A percentile compares a stretch with the other conserved stretches of the same genome.
These are phyloP conservation scores for Aquanectria penicillioides DNA, from an alignment of 2,329 filamentous ascomycete genomes.

Conservation along the genomic window DNA sequence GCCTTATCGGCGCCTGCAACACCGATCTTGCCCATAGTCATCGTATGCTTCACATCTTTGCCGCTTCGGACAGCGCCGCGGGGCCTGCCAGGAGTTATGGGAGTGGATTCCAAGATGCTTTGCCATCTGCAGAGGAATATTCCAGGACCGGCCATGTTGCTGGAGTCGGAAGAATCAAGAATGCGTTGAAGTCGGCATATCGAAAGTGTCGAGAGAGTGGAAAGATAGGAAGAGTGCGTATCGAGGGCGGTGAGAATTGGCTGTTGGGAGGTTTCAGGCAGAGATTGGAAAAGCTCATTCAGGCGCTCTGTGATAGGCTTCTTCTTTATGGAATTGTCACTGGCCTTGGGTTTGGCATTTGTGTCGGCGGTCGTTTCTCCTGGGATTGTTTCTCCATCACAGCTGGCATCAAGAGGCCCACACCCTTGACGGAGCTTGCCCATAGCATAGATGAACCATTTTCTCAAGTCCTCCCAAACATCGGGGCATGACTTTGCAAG, in stretches of 20 bases:
- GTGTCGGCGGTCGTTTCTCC: neutral
- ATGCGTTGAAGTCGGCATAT: slow-evolving; percentile 65
- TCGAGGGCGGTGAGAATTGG: slow-evolving; percentile 64
- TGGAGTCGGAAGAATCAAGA: slow-evolving; percentile 51
- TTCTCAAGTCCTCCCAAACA: slow-evolving; percentile 67
- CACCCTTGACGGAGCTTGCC: slow-evolving; percentile 60
- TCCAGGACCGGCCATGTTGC: slow-evolving; percentile 69
- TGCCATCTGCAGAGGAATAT: slow-evolving; percentile 80
- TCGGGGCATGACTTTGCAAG: slow-evolving; percentile 74
- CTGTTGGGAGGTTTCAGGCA: slow-evolving; percentile 58
- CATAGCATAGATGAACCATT: slow-evolving; percentile 68
- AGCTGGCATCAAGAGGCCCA: neutral
- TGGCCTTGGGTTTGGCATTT: slow-evolving; percentile 16
- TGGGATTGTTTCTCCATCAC: neutral
- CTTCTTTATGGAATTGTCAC: slow-evolving; percentile 40
- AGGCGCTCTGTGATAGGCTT: slow-evolving; percentile 42
- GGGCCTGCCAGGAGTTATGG: slow-evolving; percentile 69
- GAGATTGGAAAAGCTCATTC: slow-evolving; percentile 52
- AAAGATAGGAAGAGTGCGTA: slow-evolving; percentile 69
- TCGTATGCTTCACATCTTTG: slow-evolving; percentile 58
- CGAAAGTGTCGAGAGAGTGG: slow-evolving; percentile 63
- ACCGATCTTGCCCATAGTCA: slow-evolving; percentile 56
- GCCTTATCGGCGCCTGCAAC: slow-evolving; percentile 43
- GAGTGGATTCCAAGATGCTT: slow-evolving; percentile 73
- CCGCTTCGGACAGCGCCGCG: slow-evolving; percentile 64